These are phyloP conservation scores for Angophora floribunda DNA, from an alignment of 345 rosid genomes.

Conservation along the genomic window DNA sequence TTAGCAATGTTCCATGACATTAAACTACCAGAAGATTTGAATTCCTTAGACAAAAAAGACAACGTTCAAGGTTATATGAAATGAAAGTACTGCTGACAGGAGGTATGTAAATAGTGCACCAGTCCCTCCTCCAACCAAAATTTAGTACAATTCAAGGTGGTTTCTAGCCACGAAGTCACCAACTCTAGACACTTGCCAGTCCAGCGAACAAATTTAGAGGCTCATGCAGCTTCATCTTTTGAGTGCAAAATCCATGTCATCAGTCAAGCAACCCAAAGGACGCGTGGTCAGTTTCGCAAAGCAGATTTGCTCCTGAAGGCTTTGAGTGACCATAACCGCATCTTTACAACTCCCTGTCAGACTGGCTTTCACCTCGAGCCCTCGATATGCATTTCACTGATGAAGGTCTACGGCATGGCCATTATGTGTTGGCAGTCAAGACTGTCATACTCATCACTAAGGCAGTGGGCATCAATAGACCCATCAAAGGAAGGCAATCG, in stretches of 20 bases:
- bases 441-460: not conserved
- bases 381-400: not conserved
- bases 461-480: not conserved
- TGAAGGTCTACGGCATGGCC: not conserved
- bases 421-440: not conserved
- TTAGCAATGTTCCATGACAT: not conserved
- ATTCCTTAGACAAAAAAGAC: not conserved
- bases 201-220: not conserved
- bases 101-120: not conserved
- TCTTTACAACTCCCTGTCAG: not conserved
- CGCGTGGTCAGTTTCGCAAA: not conserved
- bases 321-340: not conserved
- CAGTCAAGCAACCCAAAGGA: not conserved
- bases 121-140: not conserved
- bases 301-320: not conserved
- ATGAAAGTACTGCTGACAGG: not conserved
- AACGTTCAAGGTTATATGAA: not conserved
- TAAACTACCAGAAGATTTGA: not conserved
- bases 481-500: not conserved
- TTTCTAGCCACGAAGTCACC: not conserved
- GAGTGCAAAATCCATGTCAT: not conserved
- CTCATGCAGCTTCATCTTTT: not conserved
- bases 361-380: not conserved
- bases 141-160: not conserved
- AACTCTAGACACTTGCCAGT: not conserved